A percentile compares a stretch with the other conserved stretches of the same genome.
phyloP scores from a whole-genome alignment of 129 eudicot species.

The Kitagawia praeruptora region DNA sequence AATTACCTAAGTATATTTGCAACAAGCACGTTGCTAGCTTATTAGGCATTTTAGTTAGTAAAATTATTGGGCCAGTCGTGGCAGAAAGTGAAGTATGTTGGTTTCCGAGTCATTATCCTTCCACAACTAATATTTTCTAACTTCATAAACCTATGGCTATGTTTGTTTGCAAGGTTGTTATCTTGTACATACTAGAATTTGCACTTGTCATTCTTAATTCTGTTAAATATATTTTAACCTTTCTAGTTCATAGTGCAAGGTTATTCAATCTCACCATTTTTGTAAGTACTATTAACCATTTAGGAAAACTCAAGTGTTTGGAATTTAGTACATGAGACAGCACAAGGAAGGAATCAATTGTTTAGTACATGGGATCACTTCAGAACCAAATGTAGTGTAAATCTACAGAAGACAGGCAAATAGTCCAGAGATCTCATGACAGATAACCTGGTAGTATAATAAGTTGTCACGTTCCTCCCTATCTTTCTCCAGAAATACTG shows the following conservation, averaged over 20 bases:
- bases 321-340: not conserved
- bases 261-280: not conserved
- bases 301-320: not conserved
- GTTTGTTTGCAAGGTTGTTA: not conserved
- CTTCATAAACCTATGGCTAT: not conserved
- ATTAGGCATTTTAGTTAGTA: not conserved
- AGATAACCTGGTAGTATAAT: not conserved
- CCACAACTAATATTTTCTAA: not conserved
- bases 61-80: not conserved
- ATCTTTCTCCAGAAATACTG: not conserved
- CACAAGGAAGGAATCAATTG: not conserved
- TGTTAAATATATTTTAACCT: not conserved
- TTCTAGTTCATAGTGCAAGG: not conserved
- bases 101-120: not conserved
- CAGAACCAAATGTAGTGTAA: not conserved
- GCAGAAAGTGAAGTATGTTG: not conserved
- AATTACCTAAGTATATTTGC: not conserved
- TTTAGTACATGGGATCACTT: not conserved
- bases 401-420: not conserved
- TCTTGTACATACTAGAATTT: not conserved
- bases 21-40: not conserved
- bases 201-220: too few species aligned
- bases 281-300: not conserved
- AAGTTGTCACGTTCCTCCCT: not conserved
- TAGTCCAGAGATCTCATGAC: not conserved